Percentiles rank a stretch among this genome's conserved stretches.
These are phyloP conservation scores for Peronospora belbahrii DNA, from an alignment of 352 stramenopile genomes.

Conservation along the genomic window DNA sequence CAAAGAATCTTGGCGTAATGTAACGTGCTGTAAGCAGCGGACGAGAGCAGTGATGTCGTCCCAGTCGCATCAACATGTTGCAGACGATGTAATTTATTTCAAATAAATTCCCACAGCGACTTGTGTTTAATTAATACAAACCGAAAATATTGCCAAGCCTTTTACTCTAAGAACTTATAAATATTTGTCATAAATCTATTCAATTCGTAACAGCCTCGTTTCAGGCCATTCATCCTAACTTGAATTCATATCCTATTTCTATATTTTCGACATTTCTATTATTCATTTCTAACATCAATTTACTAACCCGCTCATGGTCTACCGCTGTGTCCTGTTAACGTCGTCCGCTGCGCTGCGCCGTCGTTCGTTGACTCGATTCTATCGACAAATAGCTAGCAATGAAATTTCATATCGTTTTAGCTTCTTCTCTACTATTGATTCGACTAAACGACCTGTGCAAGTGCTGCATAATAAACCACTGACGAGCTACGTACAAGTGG, in stretches of 20 bases:
- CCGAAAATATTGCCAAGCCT: too few species aligned
- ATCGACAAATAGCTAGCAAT: background rate
- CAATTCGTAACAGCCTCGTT: too few species aligned
- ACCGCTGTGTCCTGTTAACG: slow-evolving; percentile 7
- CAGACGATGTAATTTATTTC: background rate
- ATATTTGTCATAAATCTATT: too few species aligned
- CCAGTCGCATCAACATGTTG: slow-evolving; percentile 18
- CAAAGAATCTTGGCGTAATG: background rate
- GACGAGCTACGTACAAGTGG: slow-evolving; percentile 54
- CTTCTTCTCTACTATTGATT: slow-evolving; percentile 10
- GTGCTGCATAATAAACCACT: slow-evolving; percentile 53
- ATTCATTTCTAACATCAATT: background rate
- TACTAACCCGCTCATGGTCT: slow-evolving; percentile 15
- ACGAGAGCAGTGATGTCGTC: slow-evolving; percentile 3
- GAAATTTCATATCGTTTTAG: background rate
- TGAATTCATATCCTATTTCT: too few species aligned
- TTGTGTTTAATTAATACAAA: too few species aligned
- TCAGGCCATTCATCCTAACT: too few species aligned
- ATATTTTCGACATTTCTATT: background rate
- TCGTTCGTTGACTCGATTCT: background rate
- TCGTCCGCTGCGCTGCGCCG: slow-evolving; percentile 12
- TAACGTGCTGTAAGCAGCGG: background rate
- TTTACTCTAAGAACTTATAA: too few species aligned
- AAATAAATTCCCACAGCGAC: too few species aligned
- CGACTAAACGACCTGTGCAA: slow-evolving; percentile 32